These are phyloP conservation scores for Niveomyces coronatus DNA, from an alignment of 2,329 filamentous ascomycete genomes.

Conservation along the genomic window DNA sequence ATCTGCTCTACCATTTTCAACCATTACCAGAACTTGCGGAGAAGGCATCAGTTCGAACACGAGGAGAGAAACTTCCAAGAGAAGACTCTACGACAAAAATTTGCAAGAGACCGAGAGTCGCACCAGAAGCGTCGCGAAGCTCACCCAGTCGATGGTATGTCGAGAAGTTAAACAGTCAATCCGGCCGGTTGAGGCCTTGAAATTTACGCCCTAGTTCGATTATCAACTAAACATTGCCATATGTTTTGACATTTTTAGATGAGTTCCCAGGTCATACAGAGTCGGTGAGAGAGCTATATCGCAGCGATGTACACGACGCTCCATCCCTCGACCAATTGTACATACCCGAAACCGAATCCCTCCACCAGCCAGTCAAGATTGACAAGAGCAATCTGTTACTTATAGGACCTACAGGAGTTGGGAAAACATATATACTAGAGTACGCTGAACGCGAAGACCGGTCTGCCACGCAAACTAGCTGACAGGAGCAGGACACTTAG, in stretches of 20 bases:
- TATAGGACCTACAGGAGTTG: constrained; percentile 85
- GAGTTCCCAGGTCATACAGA: constrained; percentile 45
- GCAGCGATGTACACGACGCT: constrained; percentile 20
- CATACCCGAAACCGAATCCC: constrained; percentile 34
- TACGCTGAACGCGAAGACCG: constrained; percentile 25
- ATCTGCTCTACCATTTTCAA: constrained; percentile 92
- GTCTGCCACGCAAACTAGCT: constrained; percentile 9
- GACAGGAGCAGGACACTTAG: constrained; percentile 63
- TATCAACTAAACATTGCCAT: no score
- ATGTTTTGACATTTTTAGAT: constrained; percentile 26
- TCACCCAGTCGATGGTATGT: constrained; percentile 71
- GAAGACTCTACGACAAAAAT: constrained; percentile 59
- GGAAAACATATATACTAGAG: constrained; percentile 89
- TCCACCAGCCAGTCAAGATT: constrained; percentile 53
- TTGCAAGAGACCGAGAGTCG: constrained; percentile 54
- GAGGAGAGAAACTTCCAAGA: constrained; percentile 46
- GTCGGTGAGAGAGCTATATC: constrained; percentile 32
- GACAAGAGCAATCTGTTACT: constrained; percentile 94
- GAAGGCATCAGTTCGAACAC: constrained; percentile 69
- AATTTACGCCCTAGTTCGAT: no score
- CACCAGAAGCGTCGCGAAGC: constrained; percentile 44
- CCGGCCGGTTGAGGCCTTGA: no score
- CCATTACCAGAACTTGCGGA: constrained; percentile 81
- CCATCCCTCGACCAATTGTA: constrained; percentile 34
- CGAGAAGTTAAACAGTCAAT: no score